A percentile compares a stretch with the other conserved stretches of the same genome.
Evolutionary conservation across 352 stramenopile species (phyloP).

Genomic region (Aphanomyces invadans): DNA sequence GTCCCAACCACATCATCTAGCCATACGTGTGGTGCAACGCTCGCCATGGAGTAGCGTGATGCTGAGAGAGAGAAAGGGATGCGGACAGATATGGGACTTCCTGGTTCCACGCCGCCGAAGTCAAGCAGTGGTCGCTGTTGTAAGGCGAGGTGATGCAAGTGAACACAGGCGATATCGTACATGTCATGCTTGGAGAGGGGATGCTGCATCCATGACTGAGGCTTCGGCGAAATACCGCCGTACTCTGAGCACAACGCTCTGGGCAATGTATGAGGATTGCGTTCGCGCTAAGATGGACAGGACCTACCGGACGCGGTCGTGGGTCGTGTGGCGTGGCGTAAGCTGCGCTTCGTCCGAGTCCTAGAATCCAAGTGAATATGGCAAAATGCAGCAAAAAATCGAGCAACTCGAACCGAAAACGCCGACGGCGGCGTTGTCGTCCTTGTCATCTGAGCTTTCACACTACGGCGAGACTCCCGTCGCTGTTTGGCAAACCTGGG

Average conservation of each 20-base stretch:
- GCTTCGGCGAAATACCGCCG: not conserved
- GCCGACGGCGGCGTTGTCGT: not conserved
- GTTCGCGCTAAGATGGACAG: too few relatives aligned
- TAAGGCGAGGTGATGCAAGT: too few relatives aligned
- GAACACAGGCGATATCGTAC: too few relatives aligned
- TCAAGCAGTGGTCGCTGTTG: not conserved
- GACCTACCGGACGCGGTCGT: not conserved
- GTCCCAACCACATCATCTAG: too few relatives aligned
- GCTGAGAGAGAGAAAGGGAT: not conserved
- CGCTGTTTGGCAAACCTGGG: slow-evolving; percentile 23
- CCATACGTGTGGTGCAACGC: slow-evolving; percentile 12
- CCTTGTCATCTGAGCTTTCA: not conserved
- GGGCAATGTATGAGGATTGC: too few relatives aligned
- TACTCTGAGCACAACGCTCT: too few relatives aligned
- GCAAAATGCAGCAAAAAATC: too few relatives aligned
- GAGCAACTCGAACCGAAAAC: slow-evolving; percentile 7
- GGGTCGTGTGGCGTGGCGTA: slow-evolving; percentile 5
- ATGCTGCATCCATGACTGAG: slow-evolving; percentile 5
- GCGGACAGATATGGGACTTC: not conserved
- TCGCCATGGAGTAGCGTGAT: slow-evolving; percentile 2
- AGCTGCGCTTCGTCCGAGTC: slow-evolving; percentile 2
- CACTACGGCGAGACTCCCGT: slow-evolving; percentile 9
- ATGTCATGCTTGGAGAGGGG: not conserved
- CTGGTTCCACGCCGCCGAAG: not conserved
- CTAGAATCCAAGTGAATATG: not conserved